Evolutionary conservation across 2,329 filamentous ascomycete genomes (phyloP).

Genomic region (Calonectria leucothoes): DNA sequence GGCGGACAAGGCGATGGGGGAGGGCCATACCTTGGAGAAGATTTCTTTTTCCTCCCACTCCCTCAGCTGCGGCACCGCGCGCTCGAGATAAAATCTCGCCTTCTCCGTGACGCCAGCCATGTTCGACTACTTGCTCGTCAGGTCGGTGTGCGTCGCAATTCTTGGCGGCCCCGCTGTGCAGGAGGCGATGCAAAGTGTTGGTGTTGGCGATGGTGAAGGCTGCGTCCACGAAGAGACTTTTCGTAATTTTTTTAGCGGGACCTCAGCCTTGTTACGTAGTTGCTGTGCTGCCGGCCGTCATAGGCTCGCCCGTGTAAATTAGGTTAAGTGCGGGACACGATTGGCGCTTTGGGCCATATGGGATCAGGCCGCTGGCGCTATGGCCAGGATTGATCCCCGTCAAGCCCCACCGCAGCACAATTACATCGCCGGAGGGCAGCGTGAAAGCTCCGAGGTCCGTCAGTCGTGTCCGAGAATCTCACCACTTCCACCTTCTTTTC

Average conservation of each 20-base stretch:
- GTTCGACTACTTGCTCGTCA: background rate
- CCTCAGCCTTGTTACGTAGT: slow-evolving; percentile 29
- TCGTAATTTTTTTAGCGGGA: slow-evolving; percentile 31
- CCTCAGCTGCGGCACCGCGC: slow-evolving; percentile 89
- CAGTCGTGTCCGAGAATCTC: slow-evolving; percentile 37
- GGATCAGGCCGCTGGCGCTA: slow-evolving; percentile 12
- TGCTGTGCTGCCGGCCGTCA: background rate
- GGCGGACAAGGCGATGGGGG: background rate
- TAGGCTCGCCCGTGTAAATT: slow-evolving; percentile 10
- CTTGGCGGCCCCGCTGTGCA: background rate
- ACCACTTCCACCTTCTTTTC: slow-evolving; percentile 35
- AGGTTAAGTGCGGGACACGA: slow-evolving; percentile 24
- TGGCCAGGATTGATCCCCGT: slow-evolving; percentile 34
- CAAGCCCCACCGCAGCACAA: slow-evolving; percentile 28
- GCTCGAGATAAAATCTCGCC: slow-evolving; percentile 93
- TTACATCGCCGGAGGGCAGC: slow-evolving; percentile 41
- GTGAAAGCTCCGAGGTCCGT: slow-evolving; percentile 42
- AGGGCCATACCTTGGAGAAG: slow-evolving; percentile 76
- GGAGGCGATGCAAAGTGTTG: background rate
- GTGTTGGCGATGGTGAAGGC: background rate
- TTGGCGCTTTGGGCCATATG: background rate
- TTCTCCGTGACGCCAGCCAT: slow-evolving; percentile 94
- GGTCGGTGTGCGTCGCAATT: background rate
- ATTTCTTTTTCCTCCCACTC: slow-evolving; percentile 94
- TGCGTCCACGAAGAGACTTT: background rate